These are phyloP conservation scores for Fusarium sp. DNA, from an alignment of 2,329 filamentous ascomycete genomes.

Conservation along the genomic window DNA sequence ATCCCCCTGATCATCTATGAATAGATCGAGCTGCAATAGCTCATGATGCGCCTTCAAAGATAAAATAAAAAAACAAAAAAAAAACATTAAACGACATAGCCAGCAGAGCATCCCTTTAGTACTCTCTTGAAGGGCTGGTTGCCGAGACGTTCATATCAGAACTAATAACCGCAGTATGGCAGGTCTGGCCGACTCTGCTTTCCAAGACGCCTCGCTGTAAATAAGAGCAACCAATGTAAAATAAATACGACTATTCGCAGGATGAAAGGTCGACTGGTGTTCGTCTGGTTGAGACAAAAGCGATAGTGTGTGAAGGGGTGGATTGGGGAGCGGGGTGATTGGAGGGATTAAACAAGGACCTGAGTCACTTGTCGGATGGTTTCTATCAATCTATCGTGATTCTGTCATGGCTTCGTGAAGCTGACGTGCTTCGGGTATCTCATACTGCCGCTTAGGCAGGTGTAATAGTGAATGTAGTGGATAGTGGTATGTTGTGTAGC, in stretches of 20 bases:
- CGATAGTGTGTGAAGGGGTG: constrained; percentile 18
- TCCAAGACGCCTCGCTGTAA: constrained; percentile 48
- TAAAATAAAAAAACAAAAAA: not conserved
- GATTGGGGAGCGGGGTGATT: constrained; percentile 26
- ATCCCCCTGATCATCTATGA: constrained; percentile 31
- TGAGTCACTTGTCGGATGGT: constrained; percentile 35
- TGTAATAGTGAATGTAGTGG: constrained; percentile 19
- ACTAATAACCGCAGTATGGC: constrained; percentile 27
- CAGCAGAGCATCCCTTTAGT: constrained; percentile 7
- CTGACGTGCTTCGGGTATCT: constrained; percentile 47
- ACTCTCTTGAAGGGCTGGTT: constrained; percentile 2
- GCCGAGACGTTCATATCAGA: constrained; percentile 2
- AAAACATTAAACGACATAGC: constrained; percentile 29
- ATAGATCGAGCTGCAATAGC: constrained; percentile 6
- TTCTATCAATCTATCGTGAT: constrained; percentile 48
- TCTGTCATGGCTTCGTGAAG: constrained; percentile 46
- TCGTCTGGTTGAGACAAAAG: constrained; percentile 7
- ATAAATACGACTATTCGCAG: constrained; percentile 7
- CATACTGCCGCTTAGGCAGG: constrained; percentile 32
- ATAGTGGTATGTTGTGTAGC: constrained; percentile 12
- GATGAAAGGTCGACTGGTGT: constrained; percentile 3
- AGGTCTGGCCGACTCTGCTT: constrained; percentile 34
- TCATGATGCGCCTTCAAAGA: constrained; percentile 24
- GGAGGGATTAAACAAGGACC: constrained; percentile 20
- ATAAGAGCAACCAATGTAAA: constrained; percentile 29